Evolutionary conservation across 805 yeast genomes (phyloP).

Genomic region (Wickerhamomyces silvicola): DNA sequence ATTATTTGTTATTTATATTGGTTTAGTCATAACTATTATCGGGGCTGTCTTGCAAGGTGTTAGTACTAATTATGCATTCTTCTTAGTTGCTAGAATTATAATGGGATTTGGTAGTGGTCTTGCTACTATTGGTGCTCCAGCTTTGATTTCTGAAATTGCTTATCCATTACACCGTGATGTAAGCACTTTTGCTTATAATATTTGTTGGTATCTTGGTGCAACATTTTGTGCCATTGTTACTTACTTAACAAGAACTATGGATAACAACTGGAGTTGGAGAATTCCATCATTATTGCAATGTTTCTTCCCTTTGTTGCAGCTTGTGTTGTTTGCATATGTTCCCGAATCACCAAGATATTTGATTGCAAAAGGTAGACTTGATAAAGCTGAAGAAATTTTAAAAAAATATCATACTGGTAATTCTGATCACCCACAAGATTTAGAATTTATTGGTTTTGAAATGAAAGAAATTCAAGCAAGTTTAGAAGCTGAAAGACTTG

Average conservation of each 20-base stretch:
- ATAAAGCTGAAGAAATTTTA: conserved; percentile 38
- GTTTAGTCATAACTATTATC: conserved; percentile 8
- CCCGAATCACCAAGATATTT: conserved; percentile 48
- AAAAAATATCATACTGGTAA: conserved; percentile 32
- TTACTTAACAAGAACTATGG: conserved; percentile 23
- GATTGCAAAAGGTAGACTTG: conserved; percentile 33
- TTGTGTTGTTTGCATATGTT: conserved; percentile 27
- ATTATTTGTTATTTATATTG: conserved; percentile 18
- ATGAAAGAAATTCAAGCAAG: conserved; percentile 32
- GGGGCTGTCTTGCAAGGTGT: conserved; percentile 13
- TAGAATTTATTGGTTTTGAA: conserved; percentile 30
- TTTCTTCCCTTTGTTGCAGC: conserved; percentile 38
- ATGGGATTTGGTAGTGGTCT: conserved; percentile 46
- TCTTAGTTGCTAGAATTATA: conserved; percentile 29
- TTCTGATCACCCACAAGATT: conserved; percentile 14
- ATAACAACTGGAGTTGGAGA: conserved; percentile 40
- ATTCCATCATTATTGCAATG: conserved; percentile 48
- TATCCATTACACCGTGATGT: conserved; percentile 36
- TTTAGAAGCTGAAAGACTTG: conserved; percentile 33
- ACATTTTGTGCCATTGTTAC: conserved; percentile 31
- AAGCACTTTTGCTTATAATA: conserved; percentile 38
- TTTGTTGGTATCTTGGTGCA: conserved; percentile 47
- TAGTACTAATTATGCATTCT: conserved; percentile 23
- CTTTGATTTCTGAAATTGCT: conserved; percentile 41
- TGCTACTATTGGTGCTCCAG: conserved; percentile 38